Base-by-base conservation (phyloP, 257 asterid species). In the Solanum pennellii region DNA sequence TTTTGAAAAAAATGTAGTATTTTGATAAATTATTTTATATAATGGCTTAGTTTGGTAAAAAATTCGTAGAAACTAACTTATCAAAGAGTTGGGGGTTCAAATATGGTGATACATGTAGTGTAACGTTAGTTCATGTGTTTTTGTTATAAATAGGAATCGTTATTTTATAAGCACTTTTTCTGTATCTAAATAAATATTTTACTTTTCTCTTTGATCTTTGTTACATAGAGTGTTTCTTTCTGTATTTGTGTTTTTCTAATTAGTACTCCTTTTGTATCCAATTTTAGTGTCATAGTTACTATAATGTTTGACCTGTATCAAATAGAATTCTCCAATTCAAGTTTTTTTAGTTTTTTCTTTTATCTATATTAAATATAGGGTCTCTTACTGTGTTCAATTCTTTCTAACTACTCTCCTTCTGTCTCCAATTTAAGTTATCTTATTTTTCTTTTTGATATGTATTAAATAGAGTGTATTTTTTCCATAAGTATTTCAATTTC, bases 31-130 rank as follows among this genome's bases (percentile, higher is more conserved):
- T n/a, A n/a, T n/a, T n/a, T n/a, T n/a, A n/a, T n/a, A n/a, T n/a
- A n/a, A n/a, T n/a, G n/a, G n/a, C n/a, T n/a, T n/a, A n/a, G n/a
- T n/a, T n/a, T n/a, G n/a, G n/a, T n/a, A n/a, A n/a, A n/a, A n/a
- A n/a, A n/a, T n/a, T n/a, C n/a, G 39, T 37, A 37, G 7, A 5
- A 35, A 35, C 39, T 35, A 35, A 35, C 39, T 35, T 35, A 35
- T 35, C 39, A 35, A 35, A 35, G 39, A 35, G 39, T 35, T 5
- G 7, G 39, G 1, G 39, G 44, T 8, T 41, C 77, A 49, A 83
- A 75, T 3, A 88, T 89, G 10, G 87, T 88, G 39, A 35, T 35
- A 8, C 91, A 88, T 3, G 88, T 89, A 11, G 91, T 87, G 10
- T 87, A 77, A 76, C 33, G 2, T 20, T 65, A 65, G 18, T 65